Evolutionary conservation across 441 rosid genomes (phyloP).

Genomic region (Omphalea diandra): DNA sequence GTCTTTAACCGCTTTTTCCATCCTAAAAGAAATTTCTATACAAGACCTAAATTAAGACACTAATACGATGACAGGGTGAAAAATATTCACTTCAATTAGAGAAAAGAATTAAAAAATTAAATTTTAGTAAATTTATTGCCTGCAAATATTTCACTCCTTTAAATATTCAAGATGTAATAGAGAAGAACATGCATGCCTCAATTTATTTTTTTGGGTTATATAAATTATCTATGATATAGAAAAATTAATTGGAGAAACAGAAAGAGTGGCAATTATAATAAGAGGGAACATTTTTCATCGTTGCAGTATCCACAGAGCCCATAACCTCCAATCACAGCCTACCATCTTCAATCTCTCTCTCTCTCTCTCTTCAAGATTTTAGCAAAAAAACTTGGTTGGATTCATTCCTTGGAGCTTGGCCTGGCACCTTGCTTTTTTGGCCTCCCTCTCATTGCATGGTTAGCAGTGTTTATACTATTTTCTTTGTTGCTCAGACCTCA

Average conservation of each 20-base stretch:
- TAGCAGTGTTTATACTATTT: slow-evolving; percentile 6
- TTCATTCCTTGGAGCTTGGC: slow-evolving; percentile 39
- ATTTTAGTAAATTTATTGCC: too few species aligned
- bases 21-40: too few species aligned
- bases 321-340: slow-evolving; percentile 48
- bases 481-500: slow-evolving; percentile 31
- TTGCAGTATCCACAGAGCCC: slow-evolving; percentile 46
- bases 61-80: too few species aligned
- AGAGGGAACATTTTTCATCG: slow-evolving; percentile 34
- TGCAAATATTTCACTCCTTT: too few species aligned
- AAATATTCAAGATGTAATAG: too few species aligned
- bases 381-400: slow-evolving; percentile 23
- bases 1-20: too few species aligned
- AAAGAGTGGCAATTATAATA: slow-evolving; percentile 28
- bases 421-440: slow-evolving; percentile 13
- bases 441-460: slow-evolving; percentile 4
- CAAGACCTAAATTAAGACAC: too few species aligned
- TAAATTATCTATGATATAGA: too few species aligned
- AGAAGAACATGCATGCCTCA: too few species aligned
- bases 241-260: neutral
- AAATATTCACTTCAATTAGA: too few species aligned
- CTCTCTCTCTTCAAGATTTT: slow-evolving; percentile 18
- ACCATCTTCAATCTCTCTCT: slow-evolving; percentile 33
- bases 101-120: too few species aligned
- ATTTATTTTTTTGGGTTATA: too few species aligned